Evolutionary conservation across 2,329 filamentous ascomycete genomes (phyloP), one percentile per base, ranked within the genome.

Genomic region (Didymella lethalis): DNA sequence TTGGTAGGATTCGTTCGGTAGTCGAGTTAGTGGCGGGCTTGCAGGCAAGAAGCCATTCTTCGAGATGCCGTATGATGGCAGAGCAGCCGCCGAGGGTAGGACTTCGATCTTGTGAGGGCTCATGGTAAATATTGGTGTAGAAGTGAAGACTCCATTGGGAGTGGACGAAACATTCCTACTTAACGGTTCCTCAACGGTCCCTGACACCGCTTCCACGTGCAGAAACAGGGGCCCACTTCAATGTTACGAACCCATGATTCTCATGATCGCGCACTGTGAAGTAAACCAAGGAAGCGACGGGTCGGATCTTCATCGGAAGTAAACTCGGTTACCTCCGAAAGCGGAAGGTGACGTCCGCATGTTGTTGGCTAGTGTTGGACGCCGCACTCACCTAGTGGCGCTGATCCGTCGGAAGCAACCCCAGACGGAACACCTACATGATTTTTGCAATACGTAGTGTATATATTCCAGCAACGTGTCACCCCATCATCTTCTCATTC

Each of bases 1-100:
- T 76, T 90, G 88, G 78, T 96, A 97, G 79, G 95, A 95, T 4
- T 88, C 86, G 68, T 96, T 89, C 14, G 91, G 88, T 14, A 96
- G 85, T 55, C 85, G 82, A 59, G 87, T 86, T 62, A 96, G 80
- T 32, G 92, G 92, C 28, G 88, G 78, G 62, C 89, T 86, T 56
- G 88, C 82, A 1, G 93, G 91, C 44, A 97, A 84, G 78, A 97
- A 97, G 66, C 92, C 93, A 77, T 90, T 86, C 57, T 86, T 84
- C 64, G 89, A 91, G 73, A 92, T 86, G 79, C 88, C 90, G 79
- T 96, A 96, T 75, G 92, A 88, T 73, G 86, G 83, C 51, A 92
- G 82, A 8, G 68, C 67, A 44, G 62, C 67, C 14, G 57, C 50
- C 10, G 68, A 68, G 12, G 70, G 71, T 25, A 72, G 63, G 2